Base-by-base conservation (phyloP, 2,329 filamentous ascomycete species). In the Diplocarpon mali region DNA sequence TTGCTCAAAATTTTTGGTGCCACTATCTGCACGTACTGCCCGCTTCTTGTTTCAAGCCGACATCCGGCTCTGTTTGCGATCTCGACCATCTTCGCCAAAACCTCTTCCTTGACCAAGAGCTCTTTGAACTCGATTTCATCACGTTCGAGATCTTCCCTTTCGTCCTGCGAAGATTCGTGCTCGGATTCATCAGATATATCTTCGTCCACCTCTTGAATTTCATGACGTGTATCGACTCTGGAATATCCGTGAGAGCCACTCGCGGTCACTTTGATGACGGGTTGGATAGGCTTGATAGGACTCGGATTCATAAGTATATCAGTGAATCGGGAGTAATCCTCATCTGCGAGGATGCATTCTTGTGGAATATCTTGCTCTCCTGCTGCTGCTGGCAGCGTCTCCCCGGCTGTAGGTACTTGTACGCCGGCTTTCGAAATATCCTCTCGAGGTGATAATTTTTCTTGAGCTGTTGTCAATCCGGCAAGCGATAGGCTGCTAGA, bases 281-380 rank as follows among this genome's bases (percentile, higher is more conserved):
- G 9, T 7, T 12, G 35, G 38, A 34, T 30, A 20, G 31, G 16
- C 35, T 51, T 51, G 11, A 46, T 12, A 2, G 49, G 53, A 34
- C 47, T 48, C 8, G 49, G 51, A 16, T 46, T 41, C 31, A 42
- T 16, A 2, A 52, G 27, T 9, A 47, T 47, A 12, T 41, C 43
- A 11, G 16, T 42, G 20, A 24, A 24, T 24, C 20, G 20, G 20
- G 20, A 24, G 7, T 24, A 24, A 32, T 32, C 30, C 3, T 32
- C 30, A 32, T 32, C n/a, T 14, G 3, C 11, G 11, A 10, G 11
- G 30, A 32, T 3, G 30, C 4, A 12, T 32, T 32, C 20, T 24
- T 24, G 20, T 24, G 20, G 20, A 24, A 3, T 24, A 24, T 24
- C 20, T 24, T 24, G 30, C 11, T 12, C 30, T 32, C 30, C 4